phyloP scores from a whole-genome alignment of 768 basidiomycete species.

The Crepidotus variabilis region DNA sequence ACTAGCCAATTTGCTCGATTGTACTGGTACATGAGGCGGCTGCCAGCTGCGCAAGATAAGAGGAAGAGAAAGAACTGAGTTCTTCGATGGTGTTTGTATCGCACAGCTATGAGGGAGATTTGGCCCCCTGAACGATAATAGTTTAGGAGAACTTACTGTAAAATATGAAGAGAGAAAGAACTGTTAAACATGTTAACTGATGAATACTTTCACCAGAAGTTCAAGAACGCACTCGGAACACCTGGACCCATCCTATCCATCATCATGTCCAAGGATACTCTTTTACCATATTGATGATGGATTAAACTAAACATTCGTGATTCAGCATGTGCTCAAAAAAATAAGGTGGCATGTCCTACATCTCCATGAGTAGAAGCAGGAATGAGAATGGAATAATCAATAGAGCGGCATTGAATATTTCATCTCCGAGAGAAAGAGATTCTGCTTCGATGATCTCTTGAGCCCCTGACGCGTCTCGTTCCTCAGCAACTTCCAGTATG shows the following conservation, averaged over 20 bases:
- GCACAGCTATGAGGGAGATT: constrained; percentile 41
- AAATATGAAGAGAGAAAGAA: constrained; percentile 71
- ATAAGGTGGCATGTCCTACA: constrained; percentile 45
- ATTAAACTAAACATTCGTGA: constrained; percentile 49
- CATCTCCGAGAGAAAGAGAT: constrained; percentile 48
- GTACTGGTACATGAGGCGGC: constrained; percentile 67
- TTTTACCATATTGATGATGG: constrained; percentile 73
- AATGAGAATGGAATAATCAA: constrained; percentile 74
- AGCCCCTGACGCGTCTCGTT: constrained; percentile 7
- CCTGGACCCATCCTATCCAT: constrained; percentile 58
- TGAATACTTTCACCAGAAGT: background rate
- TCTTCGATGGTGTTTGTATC: constrained; percentile 53
- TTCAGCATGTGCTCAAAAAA: background rate
- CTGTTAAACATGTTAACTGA: constrained; percentile 30
- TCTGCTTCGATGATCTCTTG: constrained; percentile 27
- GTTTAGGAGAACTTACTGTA: constrained; percentile 48
- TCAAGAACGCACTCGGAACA: constrained; percentile 60
- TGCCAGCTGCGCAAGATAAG: constrained; percentile 52
- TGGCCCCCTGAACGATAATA: background rate
- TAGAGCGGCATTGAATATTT: constrained; percentile 63
- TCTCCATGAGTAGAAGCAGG: constrained; percentile 77
- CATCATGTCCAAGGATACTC: constrained; percentile 44
- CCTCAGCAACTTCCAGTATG: constrained; percentile 34
- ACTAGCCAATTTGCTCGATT: constrained; percentile 66
- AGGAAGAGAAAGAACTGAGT: constrained; percentile 59